Percentiles rank a stretch among this genome's conserved stretches.
These are phyloP conservation scores for Leavenworthia alabamica DNA, from an alignment of 345 rosid species.

Conservation along the genomic window DNA sequence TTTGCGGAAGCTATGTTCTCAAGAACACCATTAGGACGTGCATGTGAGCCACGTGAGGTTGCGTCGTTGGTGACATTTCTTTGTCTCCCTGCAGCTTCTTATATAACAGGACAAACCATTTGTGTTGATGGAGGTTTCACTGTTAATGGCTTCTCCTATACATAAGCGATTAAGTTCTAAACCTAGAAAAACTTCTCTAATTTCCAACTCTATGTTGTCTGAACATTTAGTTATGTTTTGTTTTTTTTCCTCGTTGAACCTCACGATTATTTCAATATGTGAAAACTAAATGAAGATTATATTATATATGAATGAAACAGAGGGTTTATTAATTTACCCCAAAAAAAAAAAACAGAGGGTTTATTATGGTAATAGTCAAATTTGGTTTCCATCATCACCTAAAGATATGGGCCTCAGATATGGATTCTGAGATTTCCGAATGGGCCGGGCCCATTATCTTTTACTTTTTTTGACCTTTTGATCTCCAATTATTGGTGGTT, in stretches of 20 bases:
- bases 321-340: no score
- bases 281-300: background rate
- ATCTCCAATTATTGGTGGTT: background rate
- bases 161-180: background rate
- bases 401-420: background rate
- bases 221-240: background rate
- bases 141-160: conserved; percentile 20
- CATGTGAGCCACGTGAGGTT: conserved; percentile 18
- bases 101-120: conserved; percentile 43
- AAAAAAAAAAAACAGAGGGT: no score
- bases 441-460: background rate
- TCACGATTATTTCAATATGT: background rate
- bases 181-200: background rate
- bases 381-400: background rate
- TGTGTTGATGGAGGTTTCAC: conserved; percentile 24
- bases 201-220: background rate
- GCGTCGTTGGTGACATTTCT: conserved; percentile 48
- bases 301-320: background rate
- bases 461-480: no score
- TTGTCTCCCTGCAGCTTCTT: conserved; percentile 66
- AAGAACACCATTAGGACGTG: conserved; percentile 20
- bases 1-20: background rate
- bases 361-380: background rate
- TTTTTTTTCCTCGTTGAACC: background rate
- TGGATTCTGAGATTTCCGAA: background rate